These are phyloP conservation scores for Naganishia vishniacii DNA, from an alignment of 768 basidiomycete species.

Conservation along the genomic window DNA sequence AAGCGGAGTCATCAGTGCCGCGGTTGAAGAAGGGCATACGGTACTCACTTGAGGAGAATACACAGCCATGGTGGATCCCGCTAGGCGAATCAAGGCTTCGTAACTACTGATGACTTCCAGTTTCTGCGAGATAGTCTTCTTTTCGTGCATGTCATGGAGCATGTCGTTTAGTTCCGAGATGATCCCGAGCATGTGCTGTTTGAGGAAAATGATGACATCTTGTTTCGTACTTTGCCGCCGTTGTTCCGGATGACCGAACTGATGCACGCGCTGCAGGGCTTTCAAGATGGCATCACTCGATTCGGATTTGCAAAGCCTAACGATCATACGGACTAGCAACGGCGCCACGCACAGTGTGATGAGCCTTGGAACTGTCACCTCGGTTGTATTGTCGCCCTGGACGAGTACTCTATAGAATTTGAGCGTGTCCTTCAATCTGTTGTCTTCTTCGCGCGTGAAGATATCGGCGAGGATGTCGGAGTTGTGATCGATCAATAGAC, in stretches of 20 bases:
- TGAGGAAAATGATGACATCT: conserved; percentile 55
- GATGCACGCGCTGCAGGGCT: conserved; percentile 35
- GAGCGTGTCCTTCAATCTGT: conserved; percentile 23
- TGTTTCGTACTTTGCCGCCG: conserved; percentile 31
- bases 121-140: conserved; percentile 64
- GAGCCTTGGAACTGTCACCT: conserved; percentile 30
- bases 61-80: conserved; percentile 66
- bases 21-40: no score
- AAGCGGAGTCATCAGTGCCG: no score
- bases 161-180: conserved; percentile 78
- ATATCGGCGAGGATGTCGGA: conserved; percentile 34
- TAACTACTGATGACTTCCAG: conserved; percentile 72
- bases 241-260: conserved; percentile 27
- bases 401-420: conserved; percentile 14
- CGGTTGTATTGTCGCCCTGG: conserved; percentile 18
- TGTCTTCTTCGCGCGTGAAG: conserved; percentile 26
- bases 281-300: conserved; percentile 53
- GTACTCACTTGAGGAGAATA: conserved; percentile 82
- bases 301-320: conserved; percentile 69
- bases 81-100: conserved; percentile 62
- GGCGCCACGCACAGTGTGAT: conserved; percentile 65
- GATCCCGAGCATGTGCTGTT: conserved; percentile 73
- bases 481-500: conserved; percentile 25
- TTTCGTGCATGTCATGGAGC: conserved; percentile 75
- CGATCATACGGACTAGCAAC: conserved; percentile 68